Conservation (phyloP, 306 rosid genomes). For the Malus fusca region DNA sequence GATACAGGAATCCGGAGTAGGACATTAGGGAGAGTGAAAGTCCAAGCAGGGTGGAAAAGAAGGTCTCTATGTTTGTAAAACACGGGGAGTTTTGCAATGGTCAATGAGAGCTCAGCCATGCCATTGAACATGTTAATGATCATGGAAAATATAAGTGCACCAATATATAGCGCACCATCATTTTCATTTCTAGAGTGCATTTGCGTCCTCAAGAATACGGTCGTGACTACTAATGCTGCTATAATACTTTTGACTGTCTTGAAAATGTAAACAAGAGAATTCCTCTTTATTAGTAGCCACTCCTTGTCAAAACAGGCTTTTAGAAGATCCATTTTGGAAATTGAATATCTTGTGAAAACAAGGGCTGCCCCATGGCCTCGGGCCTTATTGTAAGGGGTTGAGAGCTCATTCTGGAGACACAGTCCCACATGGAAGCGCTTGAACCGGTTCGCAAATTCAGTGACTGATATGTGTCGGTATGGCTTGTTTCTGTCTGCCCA, state of each 20-base stretch:
- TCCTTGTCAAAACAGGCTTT: slow-evolving; percentile 72
- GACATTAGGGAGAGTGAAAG: slow-evolving; percentile 64
- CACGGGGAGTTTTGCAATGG: slow-evolving; percentile 68
- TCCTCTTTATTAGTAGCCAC: slow-evolving; percentile 61
- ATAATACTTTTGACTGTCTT: slow-evolving; percentile 45
- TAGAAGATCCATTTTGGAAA: slow-evolving; percentile 40
- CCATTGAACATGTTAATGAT: slow-evolving; percentile 74
- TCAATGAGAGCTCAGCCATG: slow-evolving; percentile 58
- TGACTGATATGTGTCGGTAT: slow-evolving; percentile 45
- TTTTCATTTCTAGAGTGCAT: slow-evolving; percentile 50
- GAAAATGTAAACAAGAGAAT: slow-evolving; percentile 63
- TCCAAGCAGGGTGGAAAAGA: slow-evolving; percentile 86
- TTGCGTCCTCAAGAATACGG: slow-evolving; percentile 51
- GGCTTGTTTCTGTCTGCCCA: slow-evolving; percentile 55
- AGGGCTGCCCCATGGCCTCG: slow-evolving; percentile 62
- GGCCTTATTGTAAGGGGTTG: slow-evolving; percentile 48
- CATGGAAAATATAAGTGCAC: slow-evolving; percentile 58
- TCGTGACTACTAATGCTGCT: slow-evolving; percentile 35
- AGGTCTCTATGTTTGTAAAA: slow-evolving; percentile 91
- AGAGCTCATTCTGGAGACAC: slow-evolving; percentile 37
- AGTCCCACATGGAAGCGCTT: slow-evolving; percentile 62
- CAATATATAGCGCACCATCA: slow-evolving; percentile 56
- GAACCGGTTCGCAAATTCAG: slow-evolving; percentile 57
- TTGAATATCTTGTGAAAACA: slow-evolving; percentile 42
- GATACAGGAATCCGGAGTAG: slow-evolving; percentile 61